Percentiles rank a stretch among this genome's conserved stretches.
phyloP scores from a whole-genome alignment of 306 rosid genomes.

The Sophora flavescens region DNA sequence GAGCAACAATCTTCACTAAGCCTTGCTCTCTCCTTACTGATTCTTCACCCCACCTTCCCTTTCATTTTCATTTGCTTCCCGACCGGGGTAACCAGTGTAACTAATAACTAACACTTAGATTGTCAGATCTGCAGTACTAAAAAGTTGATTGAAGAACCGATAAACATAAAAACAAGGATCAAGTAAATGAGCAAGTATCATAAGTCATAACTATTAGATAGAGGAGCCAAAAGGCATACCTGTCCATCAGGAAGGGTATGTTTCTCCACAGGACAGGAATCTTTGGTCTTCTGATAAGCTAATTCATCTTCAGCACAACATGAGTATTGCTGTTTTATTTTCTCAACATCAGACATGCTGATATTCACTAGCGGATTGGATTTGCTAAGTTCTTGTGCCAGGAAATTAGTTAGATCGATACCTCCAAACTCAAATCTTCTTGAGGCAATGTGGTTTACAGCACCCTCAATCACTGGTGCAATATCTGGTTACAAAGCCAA shows the following conservation, averaged over 20 bases:
- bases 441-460: constrained; percentile 97
- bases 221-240: constrained; percentile 59
- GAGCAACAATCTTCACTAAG: constrained; percentile 20
- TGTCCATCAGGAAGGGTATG: constrained; percentile 99
- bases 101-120: constrained; percentile 1
- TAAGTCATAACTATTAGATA: not conserved
- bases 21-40: constrained; percentile 20
- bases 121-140: constrained; percentile 16
- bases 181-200: constrained; percentile 34
- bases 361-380: constrained; percentile 79
- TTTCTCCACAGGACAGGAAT: constrained; percentile 72
- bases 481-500: constrained; percentile 67
- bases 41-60: constrained; percentile 27
- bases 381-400: constrained; percentile 88
- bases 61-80: constrained; percentile 20
- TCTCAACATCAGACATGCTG: constrained; percentile 82
- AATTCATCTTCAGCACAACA: constrained; percentile 95
- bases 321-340: constrained; percentile 83
- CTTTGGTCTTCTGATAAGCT: constrained; percentile 74
- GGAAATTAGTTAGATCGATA: constrained; percentile 78
- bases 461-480: constrained; percentile 99
- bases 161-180: constrained; percentile 27
- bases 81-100: constrained; percentile 7
- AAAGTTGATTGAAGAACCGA: constrained; percentile 37
- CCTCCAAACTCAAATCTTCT: constrained; percentile 98